phyloP scores from a whole-genome alignment of 495 filamentous ascomycete species.

The Penicillium chermesinum region DNA sequence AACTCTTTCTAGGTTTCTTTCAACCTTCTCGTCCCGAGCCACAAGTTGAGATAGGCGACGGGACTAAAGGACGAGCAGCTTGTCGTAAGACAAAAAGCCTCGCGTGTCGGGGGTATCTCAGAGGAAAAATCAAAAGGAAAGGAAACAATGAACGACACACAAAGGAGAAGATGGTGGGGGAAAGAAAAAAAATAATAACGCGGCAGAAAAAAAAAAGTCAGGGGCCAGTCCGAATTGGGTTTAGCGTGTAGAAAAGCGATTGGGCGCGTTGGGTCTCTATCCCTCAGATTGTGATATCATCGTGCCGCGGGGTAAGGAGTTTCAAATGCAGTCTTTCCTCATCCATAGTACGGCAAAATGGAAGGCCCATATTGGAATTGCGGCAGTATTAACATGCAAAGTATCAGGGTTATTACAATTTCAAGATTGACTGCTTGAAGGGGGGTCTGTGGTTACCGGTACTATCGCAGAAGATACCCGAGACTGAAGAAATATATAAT shows the following conservation, averaged over 20 bases:
- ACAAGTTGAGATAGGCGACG: slow-evolving; percentile 8
- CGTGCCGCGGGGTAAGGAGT: too few relatives aligned
- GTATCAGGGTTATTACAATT: too few relatives aligned
- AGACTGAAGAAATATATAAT: too few relatives aligned
- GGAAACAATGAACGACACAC: slow-evolving; percentile 15
- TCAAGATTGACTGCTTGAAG: too few relatives aligned
- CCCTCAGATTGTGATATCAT: not conserved
- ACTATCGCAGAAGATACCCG: too few relatives aligned
- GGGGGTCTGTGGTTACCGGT: too few relatives aligned
- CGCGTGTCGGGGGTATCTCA: slow-evolving; percentile 33
- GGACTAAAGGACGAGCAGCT: slow-evolving; percentile 28
- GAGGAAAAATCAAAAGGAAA: slow-evolving; percentile 21
- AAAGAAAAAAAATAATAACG: slow-evolving; percentile 19
- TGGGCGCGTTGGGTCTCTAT: not conserved
- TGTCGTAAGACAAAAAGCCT: slow-evolving; percentile 34
- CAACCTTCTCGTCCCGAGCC: slow-evolving; percentile 24
- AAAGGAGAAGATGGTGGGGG: slow-evolving; percentile 14
- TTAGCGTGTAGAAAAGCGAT: slow-evolving; percentile 8
- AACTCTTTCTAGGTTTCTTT: not conserved
- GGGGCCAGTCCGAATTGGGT: slow-evolving; percentile 10
- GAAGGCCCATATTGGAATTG: too few relatives aligned
- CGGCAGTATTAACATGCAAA: too few relatives aligned
- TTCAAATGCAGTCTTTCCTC: too few relatives aligned
- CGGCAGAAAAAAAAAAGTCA: slow-evolving; percentile 9
- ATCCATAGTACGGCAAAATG: too few relatives aligned